Conservation (phyloP, 78 protist species). For the Andalucia godoyi region DNA sequence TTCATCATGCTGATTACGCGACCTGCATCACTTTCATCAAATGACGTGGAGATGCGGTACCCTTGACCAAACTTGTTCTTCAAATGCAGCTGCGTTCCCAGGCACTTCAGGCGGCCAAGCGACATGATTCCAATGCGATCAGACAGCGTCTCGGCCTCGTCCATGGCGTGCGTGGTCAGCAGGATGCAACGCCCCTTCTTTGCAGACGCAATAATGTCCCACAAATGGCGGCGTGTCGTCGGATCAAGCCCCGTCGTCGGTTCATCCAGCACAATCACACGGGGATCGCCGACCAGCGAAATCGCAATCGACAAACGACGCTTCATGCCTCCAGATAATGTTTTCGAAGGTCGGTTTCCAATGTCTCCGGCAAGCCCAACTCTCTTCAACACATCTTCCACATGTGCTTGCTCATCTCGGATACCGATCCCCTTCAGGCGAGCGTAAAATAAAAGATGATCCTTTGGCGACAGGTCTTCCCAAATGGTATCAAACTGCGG, state of each 20-base stretch:
- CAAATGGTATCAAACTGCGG: conserved; percentile 41
- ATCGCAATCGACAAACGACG: conserved; percentile 59
- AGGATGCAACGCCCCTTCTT: background rate
- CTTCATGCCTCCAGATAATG: conserved; percentile 65
- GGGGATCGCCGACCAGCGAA: conserved; percentile 34
- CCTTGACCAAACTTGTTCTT: conserved; percentile 57
- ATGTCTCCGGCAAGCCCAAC: background rate
- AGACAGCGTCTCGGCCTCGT: conserved; percentile 49
- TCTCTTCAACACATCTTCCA: background rate
- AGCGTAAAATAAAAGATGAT: conserved; percentile 25
- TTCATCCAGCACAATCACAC: conserved; percentile 30
- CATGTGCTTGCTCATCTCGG: background rate
- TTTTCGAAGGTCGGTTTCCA: background rate
- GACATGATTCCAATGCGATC: conserved; percentile 63
- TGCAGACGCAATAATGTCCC: conserved; percentile 4
- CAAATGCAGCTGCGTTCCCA: conserved; percentile 51
- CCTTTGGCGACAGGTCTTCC: conserved; percentile 17
- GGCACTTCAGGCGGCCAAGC: conserved; percentile 38
- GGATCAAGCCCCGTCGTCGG: conserved; percentile 36
- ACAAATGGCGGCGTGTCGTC: conserved; percentile 2
- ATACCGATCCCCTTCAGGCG: background rate
- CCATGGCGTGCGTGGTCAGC: conserved; percentile 49
- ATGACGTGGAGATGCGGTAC: no score
- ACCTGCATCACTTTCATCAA: no score
- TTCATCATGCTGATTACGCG: no score